A percentile compares a stretch with the other conserved stretches of the same genome.
Evolutionary conservation across 2,329 filamentous ascomycete genomes (phyloP).

Genomic region (Ilyonectria destructans): DNA sequence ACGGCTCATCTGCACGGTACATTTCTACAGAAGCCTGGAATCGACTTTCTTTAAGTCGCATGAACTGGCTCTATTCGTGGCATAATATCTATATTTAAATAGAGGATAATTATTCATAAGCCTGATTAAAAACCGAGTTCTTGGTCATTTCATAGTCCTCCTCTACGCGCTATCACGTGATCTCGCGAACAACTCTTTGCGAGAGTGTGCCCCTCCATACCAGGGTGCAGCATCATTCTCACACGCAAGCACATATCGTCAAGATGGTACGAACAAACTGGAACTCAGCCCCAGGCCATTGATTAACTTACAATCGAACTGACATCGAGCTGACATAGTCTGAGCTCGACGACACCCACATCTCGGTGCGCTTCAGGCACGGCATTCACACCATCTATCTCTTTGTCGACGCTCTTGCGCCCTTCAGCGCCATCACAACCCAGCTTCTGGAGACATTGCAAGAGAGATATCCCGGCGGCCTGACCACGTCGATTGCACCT

Average conservation of each 20-base stretch:
- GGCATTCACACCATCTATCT: conserved; percentile 81
- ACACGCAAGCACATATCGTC: conserved; percentile 15
- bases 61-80: neutral
- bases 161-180: conserved; percentile 52
- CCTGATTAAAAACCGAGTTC: neutral
- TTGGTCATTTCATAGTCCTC: neutral
- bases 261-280: conserved; percentile 31
- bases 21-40: neutral
- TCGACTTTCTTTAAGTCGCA: neutral
- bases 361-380: conserved; percentile 82
- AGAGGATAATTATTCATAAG: neutral
- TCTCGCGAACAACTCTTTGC: conserved; percentile 38
- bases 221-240: conserved; percentile 12
- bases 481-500: conserved; percentile 57
- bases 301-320: conserved; percentile 11
- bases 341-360: conserved; percentile 64
- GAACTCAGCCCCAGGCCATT: neutral
- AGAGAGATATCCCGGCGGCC: conserved; percentile 71
- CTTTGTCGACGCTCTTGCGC: conserved; percentile 72
- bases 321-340: conserved; percentile 36
- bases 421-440: conserved; percentile 71
- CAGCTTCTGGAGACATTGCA: conserved; percentile 73
- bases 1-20: conserved; percentile 40
- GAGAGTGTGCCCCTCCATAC: conserved; percentile 19
- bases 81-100: neutral